Conservation (phyloP, 192 early-diverging fungal genomes). For the Phlyctochytrium arcticum region DNA sequence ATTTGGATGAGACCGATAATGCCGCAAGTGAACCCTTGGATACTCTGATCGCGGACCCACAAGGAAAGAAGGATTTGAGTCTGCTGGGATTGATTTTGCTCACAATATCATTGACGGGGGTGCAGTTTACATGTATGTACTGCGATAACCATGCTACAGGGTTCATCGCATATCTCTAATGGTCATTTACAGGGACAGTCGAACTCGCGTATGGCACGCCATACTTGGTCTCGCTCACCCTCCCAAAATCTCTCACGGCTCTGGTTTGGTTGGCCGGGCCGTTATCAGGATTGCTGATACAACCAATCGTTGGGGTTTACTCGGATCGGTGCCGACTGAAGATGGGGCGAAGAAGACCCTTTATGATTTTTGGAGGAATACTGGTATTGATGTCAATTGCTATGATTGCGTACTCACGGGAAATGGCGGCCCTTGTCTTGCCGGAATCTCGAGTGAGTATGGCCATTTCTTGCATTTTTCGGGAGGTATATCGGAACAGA, state of each 20-base stretch:
- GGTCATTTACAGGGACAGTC: constrained; percentile 70
- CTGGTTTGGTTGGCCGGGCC: constrained; percentile 94
- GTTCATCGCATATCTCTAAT: neutral
- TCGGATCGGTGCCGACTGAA: constrained; percentile 70
- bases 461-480: neutral
- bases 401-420: constrained; percentile 71
- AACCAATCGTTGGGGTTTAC: constrained; percentile 77
- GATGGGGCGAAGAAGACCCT: constrained; percentile 80
- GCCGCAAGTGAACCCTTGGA: too few relatives aligned
- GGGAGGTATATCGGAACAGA: too few relatives aligned
- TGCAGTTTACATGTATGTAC: constrained; percentile 65
- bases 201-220: constrained; percentile 83
- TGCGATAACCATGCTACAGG: neutral
- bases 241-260: constrained; percentile 77
- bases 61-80: constrained; percentile 2
- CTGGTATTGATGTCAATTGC: constrained; percentile 63
- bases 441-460: neutral
- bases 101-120: constrained; percentile 58
- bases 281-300: constrained; percentile 64
- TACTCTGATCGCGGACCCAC: too few relatives aligned
- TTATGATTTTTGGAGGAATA: constrained; percentile 65
- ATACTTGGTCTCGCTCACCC: constrained; percentile 75
- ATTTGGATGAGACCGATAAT: too few relatives aligned
- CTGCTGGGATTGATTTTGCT: constrained; percentile 39
- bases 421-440: constrained; percentile 36